phyloP scores from a whole-genome alignment of 805 yeast species.

The Candida koratica region DNA sequence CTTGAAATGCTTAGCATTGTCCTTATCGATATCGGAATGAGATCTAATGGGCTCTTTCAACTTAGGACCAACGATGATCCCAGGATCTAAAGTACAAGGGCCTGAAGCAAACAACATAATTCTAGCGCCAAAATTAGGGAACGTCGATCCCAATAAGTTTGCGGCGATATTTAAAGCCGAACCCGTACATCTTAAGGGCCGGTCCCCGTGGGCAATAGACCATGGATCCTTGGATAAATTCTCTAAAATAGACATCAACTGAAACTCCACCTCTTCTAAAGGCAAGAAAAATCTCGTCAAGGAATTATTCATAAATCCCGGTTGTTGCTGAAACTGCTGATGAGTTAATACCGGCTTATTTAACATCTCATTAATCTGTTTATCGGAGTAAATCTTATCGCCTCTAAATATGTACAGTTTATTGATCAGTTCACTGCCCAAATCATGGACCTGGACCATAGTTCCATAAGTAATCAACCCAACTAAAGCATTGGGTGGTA shows the following conservation, averaged over 20 bases:
- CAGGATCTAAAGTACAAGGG: constrained; percentile 65
- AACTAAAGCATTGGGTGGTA: constrained; percentile 54
- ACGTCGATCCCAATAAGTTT: constrained; percentile 37
- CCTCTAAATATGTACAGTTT: constrained; percentile 53
- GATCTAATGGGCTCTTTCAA: constrained; percentile 64
- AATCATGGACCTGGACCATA: constrained; percentile 55
- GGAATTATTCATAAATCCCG: constrained; percentile 11
- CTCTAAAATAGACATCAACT: constrained; percentile 47
- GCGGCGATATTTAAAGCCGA: constrained; percentile 51
- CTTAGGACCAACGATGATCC: constrained; percentile 51
- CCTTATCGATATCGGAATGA: constrained; percentile 54
- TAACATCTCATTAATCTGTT: constrained; percentile 32
- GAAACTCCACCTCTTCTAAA: constrained; percentile 47
- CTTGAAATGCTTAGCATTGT: constrained; percentile 31
- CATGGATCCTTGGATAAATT: constrained; percentile 70
- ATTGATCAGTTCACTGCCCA: constrained; percentile 29
- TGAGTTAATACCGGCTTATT: constrained; percentile 14
- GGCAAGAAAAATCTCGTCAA: constrained; percentile 43
- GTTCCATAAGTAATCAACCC: constrained; percentile 60
- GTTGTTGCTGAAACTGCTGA: constrained; percentile 6
- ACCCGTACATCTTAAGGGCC: constrained; percentile 57
- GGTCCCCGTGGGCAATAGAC: constrained; percentile 55
- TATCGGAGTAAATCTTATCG: constrained; percentile 44
- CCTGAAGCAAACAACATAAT: constrained; percentile 85
- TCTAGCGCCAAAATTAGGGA: constrained; percentile 51